These are phyloP conservation scores for Ogataea methylovora DNA, from an alignment of 805 yeast genomes.

Conservation along the genomic window DNA sequence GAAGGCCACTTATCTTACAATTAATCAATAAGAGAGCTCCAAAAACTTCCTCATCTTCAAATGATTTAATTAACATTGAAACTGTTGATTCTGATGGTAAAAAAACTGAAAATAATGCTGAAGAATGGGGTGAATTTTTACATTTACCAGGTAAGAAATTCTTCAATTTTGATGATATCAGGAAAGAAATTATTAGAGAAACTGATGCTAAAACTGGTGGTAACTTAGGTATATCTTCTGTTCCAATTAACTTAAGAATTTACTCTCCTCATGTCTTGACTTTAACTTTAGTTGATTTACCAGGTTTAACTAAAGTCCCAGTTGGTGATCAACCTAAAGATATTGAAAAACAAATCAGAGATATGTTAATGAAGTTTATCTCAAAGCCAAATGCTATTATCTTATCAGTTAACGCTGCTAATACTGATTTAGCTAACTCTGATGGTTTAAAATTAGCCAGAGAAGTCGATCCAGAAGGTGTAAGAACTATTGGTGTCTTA, in stretches of 20 bases:
- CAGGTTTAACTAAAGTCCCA: slow-evolving; percentile 97
- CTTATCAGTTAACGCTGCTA: slow-evolving; percentile 91
- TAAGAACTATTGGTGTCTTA: slow-evolving; percentile 92
- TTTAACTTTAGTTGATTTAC: slow-evolving; percentile 90
- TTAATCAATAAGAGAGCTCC: slow-evolving; percentile 59
- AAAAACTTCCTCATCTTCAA: slow-evolving; percentile 9
- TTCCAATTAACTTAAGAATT: slow-evolving; percentile 88
- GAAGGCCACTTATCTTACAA: slow-evolving; percentile 81
- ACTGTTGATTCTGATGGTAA: slow-evolving; percentile 37
- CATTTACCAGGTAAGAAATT: slow-evolving; percentile 86
- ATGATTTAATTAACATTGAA: slow-evolving; percentile 37
- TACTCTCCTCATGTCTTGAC: slow-evolving; percentile 93
- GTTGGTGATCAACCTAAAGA: slow-evolving; percentile 99
- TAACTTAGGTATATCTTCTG: slow-evolving; percentile 83
- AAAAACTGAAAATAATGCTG: slow-evolving; percentile 60
- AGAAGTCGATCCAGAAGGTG: slow-evolving; percentile 96
- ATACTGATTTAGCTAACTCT: slow-evolving; percentile 93
- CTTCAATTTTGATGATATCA: slow-evolving; percentile 81
- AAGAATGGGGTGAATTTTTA: slow-evolving; percentile 97
- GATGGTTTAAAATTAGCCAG: slow-evolving; percentile 95
- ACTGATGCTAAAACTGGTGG: slow-evolving; percentile 79
- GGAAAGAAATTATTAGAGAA: slow-evolving; percentile 86
- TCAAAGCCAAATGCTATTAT: slow-evolving; percentile 94
- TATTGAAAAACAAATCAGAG: slow-evolving; percentile 89
- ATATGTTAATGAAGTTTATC: slow-evolving; percentile 86